These are phyloP conservation scores for Secale cereale DNA, from an alignment of 176 grass and related monocot species.

Conservation along the genomic window DNA sequence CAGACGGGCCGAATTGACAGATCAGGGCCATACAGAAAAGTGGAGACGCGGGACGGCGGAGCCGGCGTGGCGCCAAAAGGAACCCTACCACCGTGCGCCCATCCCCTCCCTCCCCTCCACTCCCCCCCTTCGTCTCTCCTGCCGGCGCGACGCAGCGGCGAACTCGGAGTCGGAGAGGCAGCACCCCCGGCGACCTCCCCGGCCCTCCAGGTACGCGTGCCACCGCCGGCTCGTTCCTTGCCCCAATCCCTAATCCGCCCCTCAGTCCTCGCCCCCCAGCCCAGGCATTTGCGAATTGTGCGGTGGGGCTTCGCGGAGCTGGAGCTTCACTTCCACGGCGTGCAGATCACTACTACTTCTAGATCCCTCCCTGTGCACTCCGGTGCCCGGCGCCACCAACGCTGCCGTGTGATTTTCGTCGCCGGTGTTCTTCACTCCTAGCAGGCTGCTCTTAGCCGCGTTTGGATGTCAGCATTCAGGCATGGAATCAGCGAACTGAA, in stretches of 20 bases:
- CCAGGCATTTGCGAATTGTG: no score
- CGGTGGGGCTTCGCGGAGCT: no score
- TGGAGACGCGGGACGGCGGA: background rate
- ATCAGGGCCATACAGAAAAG: background rate
- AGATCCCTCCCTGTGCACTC: background rate
- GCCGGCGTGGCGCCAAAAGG: conserved; percentile 7
- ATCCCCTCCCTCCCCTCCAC: background rate
- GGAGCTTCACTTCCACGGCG: no score
- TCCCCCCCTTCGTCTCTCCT: background rate
- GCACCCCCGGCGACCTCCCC: background rate
- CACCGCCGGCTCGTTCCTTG: background rate
- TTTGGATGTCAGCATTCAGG: no score
- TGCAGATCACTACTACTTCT: no score
- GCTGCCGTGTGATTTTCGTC: background rate
- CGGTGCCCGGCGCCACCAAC: background rate
- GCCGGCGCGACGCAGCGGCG: background rate
- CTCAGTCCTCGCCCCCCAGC: background rate
- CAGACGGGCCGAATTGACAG: background rate
- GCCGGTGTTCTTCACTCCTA: no score
- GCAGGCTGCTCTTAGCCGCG: no score
- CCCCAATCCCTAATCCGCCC: background rate
- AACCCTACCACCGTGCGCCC: background rate
- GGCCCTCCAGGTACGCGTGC: background rate
- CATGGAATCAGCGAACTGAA: no score
- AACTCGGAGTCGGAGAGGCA: background rate